Percentiles rank a stretch among this genome's conserved stretches.
Evolutionary conservation across 176 grass and related monocot genomes (phyloP).

Genomic region (Bothriochloa decipiens): DNA sequence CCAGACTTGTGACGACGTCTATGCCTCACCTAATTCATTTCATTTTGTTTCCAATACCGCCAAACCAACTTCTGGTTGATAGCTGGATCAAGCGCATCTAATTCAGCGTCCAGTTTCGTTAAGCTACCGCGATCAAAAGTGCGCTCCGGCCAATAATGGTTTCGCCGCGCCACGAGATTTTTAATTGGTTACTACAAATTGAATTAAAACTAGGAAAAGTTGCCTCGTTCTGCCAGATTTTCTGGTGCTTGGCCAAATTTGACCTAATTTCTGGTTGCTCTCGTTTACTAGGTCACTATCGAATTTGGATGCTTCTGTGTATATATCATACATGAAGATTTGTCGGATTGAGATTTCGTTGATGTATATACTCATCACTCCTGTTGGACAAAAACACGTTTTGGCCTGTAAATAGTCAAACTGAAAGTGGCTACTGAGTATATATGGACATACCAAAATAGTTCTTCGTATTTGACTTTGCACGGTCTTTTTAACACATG

Average conservation of each 20-base stretch:
- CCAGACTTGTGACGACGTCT: conserved; percentile 1
- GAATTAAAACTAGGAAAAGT: not conserved
- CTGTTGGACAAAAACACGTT: not conserved
- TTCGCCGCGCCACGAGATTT: not conserved
- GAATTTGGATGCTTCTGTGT: not conserved
- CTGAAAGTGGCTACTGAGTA: too few relatives aligned
- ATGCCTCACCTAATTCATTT: not conserved
- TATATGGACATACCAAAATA: too few relatives aligned
- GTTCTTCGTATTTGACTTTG: too few relatives aligned
- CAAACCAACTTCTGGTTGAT: not conserved
- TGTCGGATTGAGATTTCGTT: not conserved
- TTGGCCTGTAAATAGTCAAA: not conserved
- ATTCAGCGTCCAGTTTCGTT: not conserved
- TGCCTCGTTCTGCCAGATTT: not conserved
- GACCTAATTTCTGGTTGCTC: conserved; percentile 31
- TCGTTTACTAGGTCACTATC: not conserved
- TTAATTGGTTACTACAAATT: not conserved
- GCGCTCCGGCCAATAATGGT: not conserved
- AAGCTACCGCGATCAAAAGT: conserved; percentile 8
- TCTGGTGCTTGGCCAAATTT: conserved; percentile 19
- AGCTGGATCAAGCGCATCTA: not conserved
- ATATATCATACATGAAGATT: not conserved
- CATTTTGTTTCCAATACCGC: not conserved
- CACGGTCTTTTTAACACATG: too few relatives aligned
- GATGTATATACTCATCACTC: not conserved